Evolutionary conservation across 1,284 basidiomycete genomes (phyloP), one percentile per base, ranked within the genome.

Genomic region (Trichosporon faecale): DNA sequence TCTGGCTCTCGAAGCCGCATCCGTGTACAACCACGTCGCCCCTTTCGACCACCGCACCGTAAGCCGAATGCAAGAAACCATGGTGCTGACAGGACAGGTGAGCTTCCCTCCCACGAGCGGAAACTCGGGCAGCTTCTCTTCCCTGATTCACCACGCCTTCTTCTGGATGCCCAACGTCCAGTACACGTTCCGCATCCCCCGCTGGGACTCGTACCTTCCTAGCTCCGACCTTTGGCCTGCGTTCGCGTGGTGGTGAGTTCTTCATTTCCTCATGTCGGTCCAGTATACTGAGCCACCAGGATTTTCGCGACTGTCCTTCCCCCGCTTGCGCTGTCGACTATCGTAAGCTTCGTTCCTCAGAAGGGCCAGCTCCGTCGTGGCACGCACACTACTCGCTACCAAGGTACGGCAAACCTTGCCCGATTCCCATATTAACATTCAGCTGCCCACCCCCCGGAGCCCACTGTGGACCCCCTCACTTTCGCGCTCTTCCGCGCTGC

Each of bases 401-500:
- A 75, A 44, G 68, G 79, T 79, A 55, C 64, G 78, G 75, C 4
- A 1, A 2, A 5, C 37, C n/a, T 5, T 16, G 37, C 35, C 25
- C 3, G 25, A 3, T 23, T n/a, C 60, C 18, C 27, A 29, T 16
- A 63, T 67, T 71, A 29, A 68, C 40, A 18, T 9, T 21, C 57
- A 73, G 70, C 35, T 14, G 64, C 76, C 29, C 71, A 77, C 68
- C 75, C 76, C 12, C 71, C 78, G 18, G 72, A 67, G 27, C 79
- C 80, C 0, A 78, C 75, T 2, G 67, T 78, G 33, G 83, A 84
- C 74, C 75, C 78, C 9, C 74, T 84, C 44, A 73, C 79, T 8
- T 84, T 81, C 70, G 70, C 79, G 16, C 63, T 84, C 21, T 75
- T 81, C 77, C 76, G 83, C 25, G 74, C 82, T 21, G 79, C 78